A percentile compares a stretch with the other conserved stretches of the same genome.
These are phyloP conservation scores for Eutypa lata DNA, from an alignment of 2,329 filamentous ascomycete genomes.

Conservation along the genomic window DNA sequence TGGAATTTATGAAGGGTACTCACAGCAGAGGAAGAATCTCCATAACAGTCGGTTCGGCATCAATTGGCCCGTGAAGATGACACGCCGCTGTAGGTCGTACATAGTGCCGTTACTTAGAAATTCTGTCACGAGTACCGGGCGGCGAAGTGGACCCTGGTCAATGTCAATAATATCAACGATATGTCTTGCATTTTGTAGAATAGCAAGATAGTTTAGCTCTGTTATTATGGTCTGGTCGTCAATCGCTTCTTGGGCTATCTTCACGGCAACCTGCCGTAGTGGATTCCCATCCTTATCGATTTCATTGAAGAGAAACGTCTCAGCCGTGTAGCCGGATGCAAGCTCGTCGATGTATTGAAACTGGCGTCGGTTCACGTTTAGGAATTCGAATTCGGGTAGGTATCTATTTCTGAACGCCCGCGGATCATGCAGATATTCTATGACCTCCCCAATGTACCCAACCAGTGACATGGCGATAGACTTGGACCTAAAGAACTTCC, in stretches of 20 bases:
- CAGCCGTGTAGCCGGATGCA: neutral
- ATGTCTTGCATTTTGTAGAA: neutral
- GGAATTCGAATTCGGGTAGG: too few species aligned
- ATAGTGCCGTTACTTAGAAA: neutral
- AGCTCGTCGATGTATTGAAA: too few species aligned
- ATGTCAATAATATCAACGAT: neutral
- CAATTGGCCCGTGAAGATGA: neutral
- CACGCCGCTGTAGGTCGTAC: neutral
- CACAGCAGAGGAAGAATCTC: neutral
- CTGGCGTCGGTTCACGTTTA: too few species aligned
- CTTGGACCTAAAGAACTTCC: too few species aligned
- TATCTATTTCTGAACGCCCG: too few species aligned
- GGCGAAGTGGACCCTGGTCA: neutral
- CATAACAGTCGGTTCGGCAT: neutral
- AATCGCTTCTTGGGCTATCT: neutral
- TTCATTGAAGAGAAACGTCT: neutral
- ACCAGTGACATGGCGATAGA: too few species aligned
- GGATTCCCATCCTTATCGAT: neutral
- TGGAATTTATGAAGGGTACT: neutral
- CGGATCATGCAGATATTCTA: too few species aligned
- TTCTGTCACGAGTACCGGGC: neutral
- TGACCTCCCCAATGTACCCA: too few species aligned
- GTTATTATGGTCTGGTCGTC: neutral
- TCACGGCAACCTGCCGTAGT: neutral
- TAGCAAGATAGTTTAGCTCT: neutral